These are phyloP conservation scores for Didymella keratinophila DNA, from an alignment of 2,329 filamentous ascomycete species.

Conservation along the genomic window DNA sequence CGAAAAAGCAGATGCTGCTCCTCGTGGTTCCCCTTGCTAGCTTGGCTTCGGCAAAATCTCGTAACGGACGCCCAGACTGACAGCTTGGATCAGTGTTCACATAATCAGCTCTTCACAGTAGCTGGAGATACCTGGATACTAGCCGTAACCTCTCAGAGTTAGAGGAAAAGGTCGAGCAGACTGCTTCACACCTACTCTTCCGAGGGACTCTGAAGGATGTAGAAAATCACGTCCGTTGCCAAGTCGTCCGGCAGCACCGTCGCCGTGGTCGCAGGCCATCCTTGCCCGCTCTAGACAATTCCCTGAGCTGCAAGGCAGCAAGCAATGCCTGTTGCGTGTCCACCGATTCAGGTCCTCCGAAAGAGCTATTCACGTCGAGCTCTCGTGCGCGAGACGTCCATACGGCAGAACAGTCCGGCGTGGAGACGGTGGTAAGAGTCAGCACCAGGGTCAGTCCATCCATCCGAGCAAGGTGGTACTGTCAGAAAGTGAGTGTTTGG, in stretches of 20 bases:
- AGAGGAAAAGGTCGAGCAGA: background rate
- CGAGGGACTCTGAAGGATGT: background rate
- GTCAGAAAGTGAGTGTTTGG: background rate
- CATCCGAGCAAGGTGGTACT: background rate
- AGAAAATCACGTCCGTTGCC: background rate
- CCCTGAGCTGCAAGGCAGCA: background rate
- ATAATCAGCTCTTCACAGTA: background rate
- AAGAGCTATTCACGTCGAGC: background rate
- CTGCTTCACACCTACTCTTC: background rate
- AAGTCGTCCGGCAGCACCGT: background rate
- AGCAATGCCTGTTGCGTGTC: background rate
- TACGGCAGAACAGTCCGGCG: background rate
- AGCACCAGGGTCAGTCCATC: background rate
- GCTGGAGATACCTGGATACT: background rate
- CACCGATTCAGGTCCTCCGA: background rate
- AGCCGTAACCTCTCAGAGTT: background rate
- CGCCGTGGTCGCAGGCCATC: background rate
- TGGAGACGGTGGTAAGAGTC: background rate
- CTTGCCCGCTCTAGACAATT: background rate
- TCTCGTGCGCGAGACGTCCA: background rate
- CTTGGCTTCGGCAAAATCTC: background rate
- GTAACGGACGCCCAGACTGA: background rate
- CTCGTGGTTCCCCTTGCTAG: background rate
- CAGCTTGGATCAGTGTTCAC: background rate
- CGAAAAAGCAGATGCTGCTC: constrained; percentile 16